Evolutionary conservation across 768 basidiomycete species (phyloP).

Genomic region (Favolaschia claudopus): DNA sequence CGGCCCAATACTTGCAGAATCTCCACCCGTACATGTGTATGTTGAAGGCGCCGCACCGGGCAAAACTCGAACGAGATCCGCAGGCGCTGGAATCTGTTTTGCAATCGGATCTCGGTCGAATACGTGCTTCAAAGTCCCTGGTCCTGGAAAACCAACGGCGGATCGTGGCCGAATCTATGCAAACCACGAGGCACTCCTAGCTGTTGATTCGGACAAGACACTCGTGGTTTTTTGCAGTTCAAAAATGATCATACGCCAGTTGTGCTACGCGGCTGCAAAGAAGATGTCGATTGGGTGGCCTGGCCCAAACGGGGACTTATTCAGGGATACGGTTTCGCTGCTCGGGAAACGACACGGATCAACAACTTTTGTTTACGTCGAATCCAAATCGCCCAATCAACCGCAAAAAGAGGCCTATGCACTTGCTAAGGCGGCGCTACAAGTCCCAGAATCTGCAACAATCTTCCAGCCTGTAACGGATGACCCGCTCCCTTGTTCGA

Average conservation of each 20-base stretch:
- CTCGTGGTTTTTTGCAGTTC: constrained; percentile 2
- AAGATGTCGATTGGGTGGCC: neutral
- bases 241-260: neutral
- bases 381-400: neutral
- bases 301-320: constrained; percentile 1
- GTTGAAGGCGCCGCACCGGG: neutral
- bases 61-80: neutral
- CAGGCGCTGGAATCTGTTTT: neutral
- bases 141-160: neutral
- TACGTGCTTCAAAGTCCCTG: neutral
- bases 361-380: neutral
- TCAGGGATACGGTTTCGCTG: neutral
- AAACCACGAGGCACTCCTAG: neutral
- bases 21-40: neutral
- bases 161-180: constrained; percentile 3
- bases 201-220: neutral
- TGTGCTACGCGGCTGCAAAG: constrained; percentile 1
- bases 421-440: neutral
- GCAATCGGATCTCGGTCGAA: neutral
- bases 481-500: neutral
- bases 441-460: neutral
- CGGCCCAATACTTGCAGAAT: neutral
- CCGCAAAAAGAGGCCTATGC: neutral
- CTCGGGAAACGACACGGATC: neutral
- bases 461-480: neutral